These are phyloP conservation scores for Fusarium metavorans DNA, from an alignment of 2,329 filamentous ascomycete genomes.

Conservation along the genomic window DNA sequence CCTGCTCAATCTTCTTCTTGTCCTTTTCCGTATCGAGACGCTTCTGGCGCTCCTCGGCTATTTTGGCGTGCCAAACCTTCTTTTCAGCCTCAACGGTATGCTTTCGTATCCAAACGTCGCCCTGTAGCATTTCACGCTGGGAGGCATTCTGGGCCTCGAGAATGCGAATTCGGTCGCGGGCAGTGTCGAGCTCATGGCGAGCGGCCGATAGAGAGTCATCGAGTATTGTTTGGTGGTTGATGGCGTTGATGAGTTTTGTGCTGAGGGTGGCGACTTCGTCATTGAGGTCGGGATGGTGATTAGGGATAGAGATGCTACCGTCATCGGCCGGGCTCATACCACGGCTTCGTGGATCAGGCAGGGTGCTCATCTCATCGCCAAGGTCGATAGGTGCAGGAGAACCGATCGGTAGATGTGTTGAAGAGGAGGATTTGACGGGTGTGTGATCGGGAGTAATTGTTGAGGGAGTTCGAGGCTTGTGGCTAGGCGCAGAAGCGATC, in stretches of 20 bases:
- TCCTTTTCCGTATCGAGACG: slow-evolving; percentile 78
- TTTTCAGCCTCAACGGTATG: slow-evolving; percentile 81
- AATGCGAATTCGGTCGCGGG: slow-evolving; percentile 73
- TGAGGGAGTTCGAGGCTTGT: slow-evolving; percentile 53
- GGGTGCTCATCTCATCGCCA: slow-evolving; percentile 74
- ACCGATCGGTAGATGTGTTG: slow-evolving; percentile 51
- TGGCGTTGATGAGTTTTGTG: slow-evolving; percentile 95
- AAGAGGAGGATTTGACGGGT: slow-evolving; percentile 54
- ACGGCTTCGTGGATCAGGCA: slow-evolving; percentile 73
- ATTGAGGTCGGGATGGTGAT: slow-evolving; percentile 67
- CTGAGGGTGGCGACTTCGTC: slow-evolving; percentile 89
- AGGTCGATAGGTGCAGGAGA: slow-evolving; percentile 58
- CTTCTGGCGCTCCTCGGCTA: slow-evolving; percentile 74
- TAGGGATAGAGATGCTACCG: slow-evolving; percentile 46
- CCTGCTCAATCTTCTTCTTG: slow-evolving; percentile 90
- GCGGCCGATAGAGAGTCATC: slow-evolving; percentile 89
- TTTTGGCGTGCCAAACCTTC: slow-evolving; percentile 65
- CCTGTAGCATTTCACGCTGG: slow-evolving; percentile 78
- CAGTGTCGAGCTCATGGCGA: slow-evolving; percentile 83
- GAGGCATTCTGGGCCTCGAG: slow-evolving; percentile 76
- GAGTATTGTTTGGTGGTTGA: slow-evolving; percentile 93
- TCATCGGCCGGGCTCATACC: slow-evolving; percentile 60
- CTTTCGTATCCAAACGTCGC: slow-evolving; percentile 81
- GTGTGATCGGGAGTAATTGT: slow-evolving; percentile 50
- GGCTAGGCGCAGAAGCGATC: slow-evolving; percentile 57